These are phyloP conservation scores for Carex sylvatica DNA, from an alignment of 202 grass and related monocot genomes.

Conservation along the genomic window DNA sequence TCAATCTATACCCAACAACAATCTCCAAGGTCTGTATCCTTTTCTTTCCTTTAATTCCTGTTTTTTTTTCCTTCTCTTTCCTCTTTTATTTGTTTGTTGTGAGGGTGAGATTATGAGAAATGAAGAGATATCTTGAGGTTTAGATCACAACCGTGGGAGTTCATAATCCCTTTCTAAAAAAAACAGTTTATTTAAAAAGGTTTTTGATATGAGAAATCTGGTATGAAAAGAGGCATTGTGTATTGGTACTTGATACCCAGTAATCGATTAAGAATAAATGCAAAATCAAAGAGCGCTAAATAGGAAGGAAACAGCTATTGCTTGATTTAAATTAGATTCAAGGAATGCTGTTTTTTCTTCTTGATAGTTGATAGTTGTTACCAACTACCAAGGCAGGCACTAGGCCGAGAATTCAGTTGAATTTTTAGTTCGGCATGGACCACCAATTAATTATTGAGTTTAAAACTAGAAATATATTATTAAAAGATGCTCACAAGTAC, in stretches of 20 bases:
- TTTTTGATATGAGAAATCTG: no score
- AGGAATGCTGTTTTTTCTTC: neutral
- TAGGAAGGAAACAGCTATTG: neutral
- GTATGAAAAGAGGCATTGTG: no score
- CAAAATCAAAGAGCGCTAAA: neutral
- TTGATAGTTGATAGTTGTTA: neutral
- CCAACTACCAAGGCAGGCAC: neutral
- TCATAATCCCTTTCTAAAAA: neutral
- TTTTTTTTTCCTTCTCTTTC: neutral
- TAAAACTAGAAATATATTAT: neutral
- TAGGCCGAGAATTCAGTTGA: neutral
- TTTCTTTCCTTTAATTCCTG: neutral
- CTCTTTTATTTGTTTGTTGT: neutral
- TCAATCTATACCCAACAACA: neutral
- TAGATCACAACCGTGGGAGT: neutral
- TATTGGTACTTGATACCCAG: no score
- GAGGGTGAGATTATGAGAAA: neutral
- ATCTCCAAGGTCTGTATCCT: neutral
- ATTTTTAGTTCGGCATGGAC: neutral
- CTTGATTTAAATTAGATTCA: neutral
- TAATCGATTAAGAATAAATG: no score
- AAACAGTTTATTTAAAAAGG: no score
- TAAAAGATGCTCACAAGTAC: neutral
- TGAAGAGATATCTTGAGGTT: neutral
- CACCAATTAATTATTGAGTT: neutral